These are phyloP conservation scores for Blastomyces emzantsi DNA, from an alignment of 2,329 filamentous ascomycete species.

Conservation along the genomic window DNA sequence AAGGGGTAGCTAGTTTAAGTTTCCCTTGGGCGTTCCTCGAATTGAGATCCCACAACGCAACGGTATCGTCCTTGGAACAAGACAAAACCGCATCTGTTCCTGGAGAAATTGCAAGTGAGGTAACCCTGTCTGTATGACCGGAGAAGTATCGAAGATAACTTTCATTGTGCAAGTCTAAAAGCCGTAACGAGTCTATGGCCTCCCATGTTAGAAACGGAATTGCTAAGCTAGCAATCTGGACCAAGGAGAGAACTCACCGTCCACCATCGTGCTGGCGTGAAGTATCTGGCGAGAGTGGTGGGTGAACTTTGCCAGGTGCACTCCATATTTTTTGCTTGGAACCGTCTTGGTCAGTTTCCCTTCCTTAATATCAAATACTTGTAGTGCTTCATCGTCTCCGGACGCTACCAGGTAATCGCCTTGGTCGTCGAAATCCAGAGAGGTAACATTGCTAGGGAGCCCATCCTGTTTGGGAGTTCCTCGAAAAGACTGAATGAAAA, in stretches of 20 bases:
- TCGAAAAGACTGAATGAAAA: slow-evolving; percentile 24
- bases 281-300: slow-evolving; percentile 86
- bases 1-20: slow-evolving; percentile 69
- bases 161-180: slow-evolving; percentile 85
- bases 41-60: slow-evolving; percentile 80
- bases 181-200: slow-evolving; percentile 65
- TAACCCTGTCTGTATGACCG: slow-evolving; percentile 78
- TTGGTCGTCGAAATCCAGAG: slow-evolving; percentile 91
- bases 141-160: slow-evolving; percentile 94
- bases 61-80: slow-evolving; percentile 80
- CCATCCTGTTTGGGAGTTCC: slow-evolving; percentile 30
- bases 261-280: slow-evolving; percentile 91
- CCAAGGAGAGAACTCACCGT: slow-evolving; percentile 48
- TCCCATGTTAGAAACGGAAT: slow-evolving; percentile 7
- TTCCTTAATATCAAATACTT: slow-evolving; percentile 89
- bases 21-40: slow-evolving; percentile 72
- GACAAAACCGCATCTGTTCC: slow-evolving; percentile 87
- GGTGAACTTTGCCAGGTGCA: slow-evolving; percentile 87
- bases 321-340: slow-evolving; percentile 93
- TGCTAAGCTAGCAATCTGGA: background rate
- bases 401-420: slow-evolving; percentile 88
- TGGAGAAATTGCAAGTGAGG: slow-evolving; percentile 72
- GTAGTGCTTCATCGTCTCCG: slow-evolving; percentile 88
- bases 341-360: slow-evolving; percentile 82
- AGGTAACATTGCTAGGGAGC: slow-evolving; percentile 57